Evolutionary conservation across 257 asterid genomes (phyloP).

Genomic region (Petunia axillaris): DNA sequence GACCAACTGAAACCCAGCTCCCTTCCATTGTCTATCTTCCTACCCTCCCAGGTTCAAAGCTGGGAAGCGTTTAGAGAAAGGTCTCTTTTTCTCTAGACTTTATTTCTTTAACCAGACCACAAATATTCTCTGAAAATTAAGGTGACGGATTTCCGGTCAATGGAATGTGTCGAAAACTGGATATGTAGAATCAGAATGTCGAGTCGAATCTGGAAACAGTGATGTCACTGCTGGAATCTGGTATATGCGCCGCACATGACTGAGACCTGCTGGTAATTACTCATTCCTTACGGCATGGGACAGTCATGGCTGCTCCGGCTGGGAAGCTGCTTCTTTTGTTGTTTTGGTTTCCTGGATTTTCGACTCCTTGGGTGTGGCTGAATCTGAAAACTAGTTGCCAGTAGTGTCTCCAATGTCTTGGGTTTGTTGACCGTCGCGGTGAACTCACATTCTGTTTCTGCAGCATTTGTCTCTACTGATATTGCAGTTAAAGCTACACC

Average conservation of each 20-base stretch:
- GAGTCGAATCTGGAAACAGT: neutral
- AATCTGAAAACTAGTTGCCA: neutral
- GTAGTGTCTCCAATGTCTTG: conserved; percentile 4
- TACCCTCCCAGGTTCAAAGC: neutral
- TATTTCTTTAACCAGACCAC: neutral
- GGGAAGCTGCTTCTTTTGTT: neutral
- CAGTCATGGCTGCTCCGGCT: neutral
- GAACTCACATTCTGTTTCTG: neutral
- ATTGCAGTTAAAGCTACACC: neutral
- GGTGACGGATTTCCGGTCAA: neutral
- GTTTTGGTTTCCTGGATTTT: conserved; percentile 11
- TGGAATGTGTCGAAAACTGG: neutral
- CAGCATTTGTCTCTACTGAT: conserved; percentile 5
- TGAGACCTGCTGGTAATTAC: neutral
- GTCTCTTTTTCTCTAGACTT: neutral
- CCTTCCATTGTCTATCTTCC: neutral
- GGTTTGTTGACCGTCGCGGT: neutral
- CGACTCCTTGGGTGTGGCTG: neutral
- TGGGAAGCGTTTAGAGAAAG: neutral
- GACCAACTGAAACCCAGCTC: neutral
- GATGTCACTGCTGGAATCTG: neutral
- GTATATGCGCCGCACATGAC: neutral
- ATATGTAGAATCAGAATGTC: neutral
- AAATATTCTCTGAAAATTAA: neutral
- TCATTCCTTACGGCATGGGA: neutral